Base-by-base conservation (phyloP, 2,329 filamentous ascomycete genomes). In the Scedosporium boydii region DNA sequence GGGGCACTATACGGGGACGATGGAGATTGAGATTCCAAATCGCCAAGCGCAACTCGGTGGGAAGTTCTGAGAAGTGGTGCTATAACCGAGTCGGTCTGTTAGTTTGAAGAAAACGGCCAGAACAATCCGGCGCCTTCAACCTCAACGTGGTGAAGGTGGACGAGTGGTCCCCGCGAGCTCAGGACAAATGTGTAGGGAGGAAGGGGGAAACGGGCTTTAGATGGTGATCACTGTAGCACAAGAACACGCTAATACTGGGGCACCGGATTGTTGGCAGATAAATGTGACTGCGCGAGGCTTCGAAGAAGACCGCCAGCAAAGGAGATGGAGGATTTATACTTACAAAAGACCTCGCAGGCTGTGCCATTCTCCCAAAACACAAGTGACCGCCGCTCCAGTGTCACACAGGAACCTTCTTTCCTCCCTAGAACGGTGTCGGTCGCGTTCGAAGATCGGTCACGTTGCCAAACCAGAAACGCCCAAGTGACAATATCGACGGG, bases 11-110 rank as follows among this genome's bases (percentile, higher is more conserved):
- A 38, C 79, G 77, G 10, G 75, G 69, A 14, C 69, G 67, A 0
- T 78, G 76, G 18, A 79, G 69, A 66, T 74, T 80, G 65, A 76
- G 72, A 48, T 71, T 71, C 80, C 80, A 82, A 58, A 82, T 78
- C 62, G 74, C 76, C 26, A 80, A 69, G 10, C 80, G 77, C 16
- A 82, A 70, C 66, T 82, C 80, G 12, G 74, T 67, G 1, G 80
- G 80, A 1, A 82, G 76, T 51, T 67, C 69, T 18, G 72, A 64
- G 65, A 82, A 82, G 58, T 71, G 67, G 56, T 70, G 73, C 80
- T 82, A 65, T 23, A 4, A 26, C 23, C 10, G 26, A 46, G 12
- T n/a, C 18, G 2, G 44, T 46, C 2, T 46, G 44, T 46, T 46
- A 46, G 44, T 46, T 18, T 21, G 18, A 18, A 21, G 16, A 9